Conservation (phyloP, 2,329 filamentous ascomycete species). For the Neofusicoccum sp. region DNA sequence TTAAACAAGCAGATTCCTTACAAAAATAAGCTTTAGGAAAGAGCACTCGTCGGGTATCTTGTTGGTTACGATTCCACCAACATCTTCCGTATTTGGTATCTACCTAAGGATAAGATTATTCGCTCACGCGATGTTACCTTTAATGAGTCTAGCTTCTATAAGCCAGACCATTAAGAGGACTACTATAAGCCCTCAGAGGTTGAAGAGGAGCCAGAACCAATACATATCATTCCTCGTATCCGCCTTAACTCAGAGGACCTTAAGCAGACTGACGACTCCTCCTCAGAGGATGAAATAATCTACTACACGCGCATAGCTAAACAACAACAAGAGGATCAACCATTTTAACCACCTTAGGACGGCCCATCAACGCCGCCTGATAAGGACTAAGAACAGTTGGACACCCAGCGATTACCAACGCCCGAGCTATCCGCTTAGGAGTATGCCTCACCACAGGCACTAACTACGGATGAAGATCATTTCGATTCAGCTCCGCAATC, state of each 20-base stretch:
- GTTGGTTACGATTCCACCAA: conserved; percentile 27
- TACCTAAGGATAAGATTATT: conserved; percentile 17
- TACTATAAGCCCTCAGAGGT: neutral
- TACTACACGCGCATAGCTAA: too few species aligned
- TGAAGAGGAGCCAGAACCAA: neutral
- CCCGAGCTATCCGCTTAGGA: too few species aligned
- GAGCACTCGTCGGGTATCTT: conserved; percentile 26
- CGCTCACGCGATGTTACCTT: conserved; percentile 21
- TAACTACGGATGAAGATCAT: too few species aligned
- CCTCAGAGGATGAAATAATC: too few species aligned
- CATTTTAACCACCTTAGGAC: too few species aligned
- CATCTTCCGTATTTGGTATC: conserved; percentile 25
- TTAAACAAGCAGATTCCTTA: conserved; percentile 5
- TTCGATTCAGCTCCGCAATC: too few species aligned
- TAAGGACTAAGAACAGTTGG: too few species aligned
- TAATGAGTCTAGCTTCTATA: neutral
- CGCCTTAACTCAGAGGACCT: neutral
- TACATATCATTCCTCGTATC: neutral
- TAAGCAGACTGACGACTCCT: neutral
- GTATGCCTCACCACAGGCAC: too few species aligned
- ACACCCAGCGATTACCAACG: too few species aligned
- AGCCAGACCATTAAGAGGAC: neutral
- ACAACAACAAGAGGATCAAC: too few species aligned
- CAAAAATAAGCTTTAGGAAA: neutral
- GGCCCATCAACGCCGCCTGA: too few species aligned